Conservation (phyloP, 768 basidiomycete species). For the Agaricus blazei region DNA sequence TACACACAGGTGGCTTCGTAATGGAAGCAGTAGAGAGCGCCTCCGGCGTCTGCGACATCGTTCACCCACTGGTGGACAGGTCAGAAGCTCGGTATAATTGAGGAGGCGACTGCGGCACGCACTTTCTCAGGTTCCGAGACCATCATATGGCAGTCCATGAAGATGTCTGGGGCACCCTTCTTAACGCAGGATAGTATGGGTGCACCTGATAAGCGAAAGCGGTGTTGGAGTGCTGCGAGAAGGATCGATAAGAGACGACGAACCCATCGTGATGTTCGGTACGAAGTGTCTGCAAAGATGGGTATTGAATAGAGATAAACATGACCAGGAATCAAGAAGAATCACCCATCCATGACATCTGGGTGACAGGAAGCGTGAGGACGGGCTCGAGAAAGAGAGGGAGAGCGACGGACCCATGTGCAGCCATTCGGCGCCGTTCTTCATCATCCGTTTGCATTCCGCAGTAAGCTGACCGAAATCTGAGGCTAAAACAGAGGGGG, state of each 20-base stretch:
- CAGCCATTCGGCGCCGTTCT: conserved; percentile 93
- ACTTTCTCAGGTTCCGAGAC: conserved; percentile 90
- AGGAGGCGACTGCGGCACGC: conserved; percentile 1
- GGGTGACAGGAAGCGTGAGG: conserved; percentile 11
- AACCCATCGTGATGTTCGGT: conserved; percentile 97
- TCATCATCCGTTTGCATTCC: conserved; percentile 97
- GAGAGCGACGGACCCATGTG: conserved; percentile 73
- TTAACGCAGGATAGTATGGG: conserved; percentile 83
- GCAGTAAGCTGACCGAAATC: conserved; percentile 94
- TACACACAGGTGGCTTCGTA: conserved; percentile 83
- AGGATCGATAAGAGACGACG: conserved; percentile 17
- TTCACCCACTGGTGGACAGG: conserved; percentile 74
- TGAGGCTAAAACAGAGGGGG: conserved; percentile 94
- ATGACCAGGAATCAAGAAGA: conserved; percentile 9
- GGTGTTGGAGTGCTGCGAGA: not conserved
- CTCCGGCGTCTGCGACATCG: conserved; percentile 94
- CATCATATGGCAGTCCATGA: conserved; percentile 99
- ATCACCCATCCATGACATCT: conserved; percentile 98
- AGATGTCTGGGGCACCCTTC: conserved; percentile 88
- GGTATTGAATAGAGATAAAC: conserved; percentile 5
- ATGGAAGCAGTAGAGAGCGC: conserved; percentile 94
- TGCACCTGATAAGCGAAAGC: conserved; percentile 47
- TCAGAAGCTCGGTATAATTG: not conserved
- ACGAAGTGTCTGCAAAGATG: conserved; percentile 77
- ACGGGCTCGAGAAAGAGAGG: not conserved